Evolutionary conservation across 768 basidiomycete genomes (phyloP).

Genomic region (Tubosaeta brunneosetosa): DNA sequence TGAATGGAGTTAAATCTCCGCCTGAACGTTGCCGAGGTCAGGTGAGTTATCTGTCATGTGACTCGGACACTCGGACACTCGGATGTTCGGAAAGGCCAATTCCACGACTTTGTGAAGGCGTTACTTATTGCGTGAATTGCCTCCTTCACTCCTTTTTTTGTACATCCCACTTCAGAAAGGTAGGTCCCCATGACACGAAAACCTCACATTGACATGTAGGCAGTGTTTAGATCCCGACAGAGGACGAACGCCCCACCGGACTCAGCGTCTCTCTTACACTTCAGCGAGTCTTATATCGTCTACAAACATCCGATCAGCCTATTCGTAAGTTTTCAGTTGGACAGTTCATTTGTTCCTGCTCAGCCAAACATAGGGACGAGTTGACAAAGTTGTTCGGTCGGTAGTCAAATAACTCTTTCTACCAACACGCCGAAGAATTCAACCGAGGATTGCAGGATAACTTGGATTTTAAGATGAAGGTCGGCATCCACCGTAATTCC

Average conservation of each 20-base stretch:
- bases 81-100: neutral
- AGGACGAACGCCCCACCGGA: conserved; percentile 90
- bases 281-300: conserved; percentile 95
- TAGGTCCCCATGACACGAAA: conserved; percentile 30
- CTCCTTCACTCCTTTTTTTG: conserved; percentile 93
- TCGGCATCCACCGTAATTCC: conserved; percentile 20
- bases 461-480: conserved; percentile 99
- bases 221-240: conserved; percentile 98
- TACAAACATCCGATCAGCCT: conserved; percentile 97
- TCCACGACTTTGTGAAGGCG: conserved; percentile 51
- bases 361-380: conserved; percentile 62
- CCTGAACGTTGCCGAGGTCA: neutral
- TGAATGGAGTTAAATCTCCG: neutral
- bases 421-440: conserved; percentile 99
- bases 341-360: neutral
- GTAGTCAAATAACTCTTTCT: conserved; percentile 98
- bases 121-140: conserved; percentile 99
- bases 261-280: conserved; percentile 91
- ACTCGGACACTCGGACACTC: neutral
- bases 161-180: conserved; percentile 92
- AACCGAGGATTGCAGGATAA: conserved; percentile 96
- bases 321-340: conserved; percentile 59
- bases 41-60: neutral
- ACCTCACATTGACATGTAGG: conserved; percentile 44
- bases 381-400: conserved; percentile 98